Percentiles rank a stretch among this genome's conserved stretches.
phyloP scores from a whole-genome alignment of 805 yeast species.

The Saccharomyces kudriavzevii region DNA sequence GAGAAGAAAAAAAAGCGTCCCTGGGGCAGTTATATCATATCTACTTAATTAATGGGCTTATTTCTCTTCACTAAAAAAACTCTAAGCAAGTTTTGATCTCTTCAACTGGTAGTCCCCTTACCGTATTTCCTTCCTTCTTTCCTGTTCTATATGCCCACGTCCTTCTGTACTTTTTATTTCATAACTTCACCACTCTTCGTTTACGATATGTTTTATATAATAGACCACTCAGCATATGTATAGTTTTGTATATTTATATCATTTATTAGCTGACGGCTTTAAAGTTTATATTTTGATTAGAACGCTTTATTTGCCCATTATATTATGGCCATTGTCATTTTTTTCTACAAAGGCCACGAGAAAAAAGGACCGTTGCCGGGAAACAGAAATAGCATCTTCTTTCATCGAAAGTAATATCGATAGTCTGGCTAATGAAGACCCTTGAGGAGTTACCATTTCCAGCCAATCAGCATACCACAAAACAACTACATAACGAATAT shows the following conservation, averaged over 20 bases:
- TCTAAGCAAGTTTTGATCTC: neutral
- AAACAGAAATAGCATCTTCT: neutral
- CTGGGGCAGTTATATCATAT: neutral
- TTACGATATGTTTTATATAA: neutral
- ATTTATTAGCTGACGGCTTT: neutral
- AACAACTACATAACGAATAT: conserved; percentile 2
- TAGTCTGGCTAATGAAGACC: neutral
- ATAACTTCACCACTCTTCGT: neutral
- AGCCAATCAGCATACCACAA: conserved; percentile 1
- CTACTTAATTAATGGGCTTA: neutral
- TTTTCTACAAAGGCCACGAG: neutral
- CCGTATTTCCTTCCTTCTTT: neutral
- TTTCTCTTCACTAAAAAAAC: neutral
- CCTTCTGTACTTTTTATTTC: neutral
- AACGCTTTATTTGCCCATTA: neutral
- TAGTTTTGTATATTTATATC: neutral
- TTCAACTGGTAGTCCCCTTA: neutral
- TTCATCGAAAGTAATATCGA: neutral
- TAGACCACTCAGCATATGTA: neutral
- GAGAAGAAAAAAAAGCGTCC: neutral
- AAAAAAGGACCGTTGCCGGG: neutral
- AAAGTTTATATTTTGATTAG: neutral
- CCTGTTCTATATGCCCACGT: neutral
- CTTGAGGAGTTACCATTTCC: neutral
- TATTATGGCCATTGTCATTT: neutral